These are phyloP conservation scores for Debaryomycetaceae sp. DNA, from an alignment of 1,139 yeast genomes.

Conservation along the genomic window DNA sequence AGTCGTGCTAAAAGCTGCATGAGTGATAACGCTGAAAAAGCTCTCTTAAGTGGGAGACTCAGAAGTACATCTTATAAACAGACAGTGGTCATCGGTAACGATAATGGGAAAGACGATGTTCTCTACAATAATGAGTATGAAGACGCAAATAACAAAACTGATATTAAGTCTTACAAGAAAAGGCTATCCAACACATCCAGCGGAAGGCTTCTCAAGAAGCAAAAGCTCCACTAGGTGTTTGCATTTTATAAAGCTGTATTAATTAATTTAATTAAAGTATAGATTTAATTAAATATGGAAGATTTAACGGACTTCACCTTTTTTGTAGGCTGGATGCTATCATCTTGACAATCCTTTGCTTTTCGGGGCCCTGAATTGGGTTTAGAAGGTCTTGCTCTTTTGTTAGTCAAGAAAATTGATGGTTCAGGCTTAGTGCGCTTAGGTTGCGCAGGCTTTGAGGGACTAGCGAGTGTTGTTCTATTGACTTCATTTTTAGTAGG, in stretches of 20 bases:
- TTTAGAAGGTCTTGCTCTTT: slow-evolving; percentile 8
- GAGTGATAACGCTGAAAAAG: slow-evolving; percentile 58
- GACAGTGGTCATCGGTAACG: slow-evolving; percentile 50
- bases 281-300: slow-evolving; percentile 25
- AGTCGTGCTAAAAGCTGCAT: slow-evolving; percentile 62
- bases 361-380: neutral
- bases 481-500: neutral
- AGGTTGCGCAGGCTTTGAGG: slow-evolving; percentile 4
- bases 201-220: slow-evolving; percentile 26
- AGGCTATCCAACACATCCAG: slow-evolving; percentile 22
- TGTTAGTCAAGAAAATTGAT: slow-evolving; percentile 20
- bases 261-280: neutral
- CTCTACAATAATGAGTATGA: slow-evolving; percentile 20
- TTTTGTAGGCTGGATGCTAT: slow-evolving; percentile 11
- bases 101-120: slow-evolving; percentile 14
- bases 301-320: slow-evolving; percentile 26
- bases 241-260: slow-evolving; percentile 1
- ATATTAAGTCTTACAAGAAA: slow-evolving; percentile 23
- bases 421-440: slow-evolving; percentile 16
- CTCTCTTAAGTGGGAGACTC: slow-evolving; percentile 67
- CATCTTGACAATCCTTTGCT: slow-evolving; percentile 2
- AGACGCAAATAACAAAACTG: slow-evolving; percentile 20
- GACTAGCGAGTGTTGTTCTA: neutral
- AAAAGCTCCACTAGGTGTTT: slow-evolving; percentile 9
- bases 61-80: slow-evolving; percentile 71